Evolutionary conservation across 2,329 filamentous ascomycete species (phyloP), one percentile per base, ranked within the genome.

Genomic region (Rutstroemia sydowiana): DNA sequence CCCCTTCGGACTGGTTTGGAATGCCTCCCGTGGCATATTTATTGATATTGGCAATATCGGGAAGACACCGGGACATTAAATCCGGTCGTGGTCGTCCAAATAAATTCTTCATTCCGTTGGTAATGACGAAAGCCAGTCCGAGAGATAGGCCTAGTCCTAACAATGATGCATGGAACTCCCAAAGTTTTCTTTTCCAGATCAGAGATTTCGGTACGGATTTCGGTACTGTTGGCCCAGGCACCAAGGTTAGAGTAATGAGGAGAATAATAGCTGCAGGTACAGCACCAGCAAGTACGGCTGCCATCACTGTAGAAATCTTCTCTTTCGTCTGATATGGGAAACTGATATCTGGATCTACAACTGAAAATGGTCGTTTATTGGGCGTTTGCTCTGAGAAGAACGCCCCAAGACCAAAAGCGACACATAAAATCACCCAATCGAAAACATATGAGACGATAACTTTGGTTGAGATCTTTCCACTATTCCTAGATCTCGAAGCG

Each of bases 161-260:
- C 81, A 85, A 88, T 53, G 88, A 90, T 2, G 82, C 82, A 65
- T 96, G 89, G 67, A 88, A 82, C 68, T 96, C 91, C 90, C 92
- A 96, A 1, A 95, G 68, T 70, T 93, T 95, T 58, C 88, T 79
- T 65, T 79, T 81, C 83, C 88, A 90, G 41, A 91, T 74, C 49
- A 88, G 70, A 3, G 76, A 68, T 57, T 76, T 76, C 1, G 87
- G 81, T 0, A 84, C 83, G 18, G 77, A 75, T 39, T 73, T 74
- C 14, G 79, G 77, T 1, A 85, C 82, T 1, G 82, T 84, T 5
- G 79, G 76, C 3, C 87, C 88, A 1, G 89, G 89, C 1, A 93
- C 81, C 59, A 92, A 74, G 55, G 82, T 57, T 30, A 95, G 68
- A 37, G 81, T 80, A 52, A 92, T 76, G 48, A 89, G 34, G 47